A percentile compares a stretch with the other conserved stretches of the same genome.
These are phyloP conservation scores for Fusarium sp. DNA, from an alignment of 2,329 filamentous ascomycete genomes.

Conservation along the genomic window DNA sequence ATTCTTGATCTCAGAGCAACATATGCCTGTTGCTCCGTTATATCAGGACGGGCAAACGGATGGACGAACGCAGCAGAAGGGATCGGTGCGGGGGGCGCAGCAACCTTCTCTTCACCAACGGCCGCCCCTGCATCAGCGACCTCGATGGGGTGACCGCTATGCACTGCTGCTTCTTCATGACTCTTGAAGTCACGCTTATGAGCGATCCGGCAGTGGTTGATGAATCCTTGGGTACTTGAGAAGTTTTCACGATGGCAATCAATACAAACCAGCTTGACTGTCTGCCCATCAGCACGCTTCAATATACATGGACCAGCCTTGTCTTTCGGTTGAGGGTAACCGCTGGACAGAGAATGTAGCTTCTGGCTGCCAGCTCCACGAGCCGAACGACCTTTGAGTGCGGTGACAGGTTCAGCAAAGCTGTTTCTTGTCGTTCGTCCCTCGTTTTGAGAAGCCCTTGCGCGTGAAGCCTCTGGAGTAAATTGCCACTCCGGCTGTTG, in stretches of 20 bases:
- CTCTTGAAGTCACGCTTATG: slow-evolving; percentile 95
- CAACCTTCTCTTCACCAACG: slow-evolving; percentile 44
- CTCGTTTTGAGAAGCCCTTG: slow-evolving; percentile 65
- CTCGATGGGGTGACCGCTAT: slow-evolving; percentile 86
- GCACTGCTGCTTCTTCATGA: slow-evolving; percentile 91
- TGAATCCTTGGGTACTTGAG: slow-evolving; percentile 97
- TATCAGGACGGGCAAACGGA: slow-evolving; percentile 56
- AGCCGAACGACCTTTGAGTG: slow-evolving; percentile 62
- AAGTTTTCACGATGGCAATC: slow-evolving; percentile 93
- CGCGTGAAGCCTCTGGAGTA: slow-evolving; percentile 55
- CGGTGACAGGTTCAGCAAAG: slow-evolving; percentile 57
- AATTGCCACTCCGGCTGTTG: slow-evolving; percentile 60
- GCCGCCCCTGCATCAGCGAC: slow-evolving; percentile 33
- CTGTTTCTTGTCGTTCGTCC: slow-evolving; percentile 84
- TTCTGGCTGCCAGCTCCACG: slow-evolving; percentile 68
- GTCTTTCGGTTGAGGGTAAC: slow-evolving; percentile 79
- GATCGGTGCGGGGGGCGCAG: slow-evolving; percentile 18
- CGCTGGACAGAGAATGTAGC: slow-evolving; percentile 75
- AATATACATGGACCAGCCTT: slow-evolving; percentile 85
- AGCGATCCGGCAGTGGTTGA: slow-evolving; percentile 97
- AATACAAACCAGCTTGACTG: slow-evolving; percentile 89
- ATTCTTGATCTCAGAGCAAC: slow-evolving; percentile 64
- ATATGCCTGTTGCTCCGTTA: slow-evolving; percentile 65
- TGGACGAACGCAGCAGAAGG: slow-evolving; percentile 47
- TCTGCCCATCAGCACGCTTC: slow-evolving; percentile 85